These are phyloP conservation scores for Gonapodya prolifera DNA, from an alignment of 192 early-diverging fungal genomes.

Conservation along the genomic window DNA sequence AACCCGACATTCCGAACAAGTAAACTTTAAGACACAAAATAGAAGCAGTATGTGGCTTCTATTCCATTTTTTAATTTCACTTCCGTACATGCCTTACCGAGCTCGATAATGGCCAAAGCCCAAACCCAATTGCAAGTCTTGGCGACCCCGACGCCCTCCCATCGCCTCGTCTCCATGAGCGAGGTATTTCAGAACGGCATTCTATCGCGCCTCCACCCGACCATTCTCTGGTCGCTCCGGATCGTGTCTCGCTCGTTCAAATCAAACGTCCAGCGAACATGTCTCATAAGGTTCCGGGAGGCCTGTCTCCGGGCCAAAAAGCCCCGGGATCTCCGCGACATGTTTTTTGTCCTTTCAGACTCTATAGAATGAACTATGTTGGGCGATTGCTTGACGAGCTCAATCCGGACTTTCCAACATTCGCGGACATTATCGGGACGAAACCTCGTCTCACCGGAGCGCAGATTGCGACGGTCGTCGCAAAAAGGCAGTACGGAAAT, in stretches of 20 bases:
- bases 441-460: neutral
- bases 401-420: neutral
- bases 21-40: too few species aligned
- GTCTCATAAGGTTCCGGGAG: neutral
- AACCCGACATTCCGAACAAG: too few species aligned
- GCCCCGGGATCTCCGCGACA: neutral
- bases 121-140: too few species aligned
- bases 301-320: neutral
- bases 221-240: neutral
- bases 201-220: neutral
- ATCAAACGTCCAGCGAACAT: neutral
- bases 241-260: neutral
- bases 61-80: too few species aligned
- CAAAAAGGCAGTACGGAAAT: too few species aligned
- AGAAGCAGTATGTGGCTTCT: too few species aligned
- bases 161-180: too few species aligned
- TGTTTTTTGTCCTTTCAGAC: neutral
- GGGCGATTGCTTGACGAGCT: neutral
- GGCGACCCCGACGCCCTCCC: too few species aligned
- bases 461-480: neutral
- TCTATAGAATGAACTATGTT: neutral
- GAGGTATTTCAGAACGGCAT: neutral
- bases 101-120: too few species aligned
- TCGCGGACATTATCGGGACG: neutral
- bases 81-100: too few species aligned